Percentiles rank a stretch among this genome's conserved stretches.
Conservation (phyloP, 139 green algal genomes). For the Pleodorina starrii region DNA sequence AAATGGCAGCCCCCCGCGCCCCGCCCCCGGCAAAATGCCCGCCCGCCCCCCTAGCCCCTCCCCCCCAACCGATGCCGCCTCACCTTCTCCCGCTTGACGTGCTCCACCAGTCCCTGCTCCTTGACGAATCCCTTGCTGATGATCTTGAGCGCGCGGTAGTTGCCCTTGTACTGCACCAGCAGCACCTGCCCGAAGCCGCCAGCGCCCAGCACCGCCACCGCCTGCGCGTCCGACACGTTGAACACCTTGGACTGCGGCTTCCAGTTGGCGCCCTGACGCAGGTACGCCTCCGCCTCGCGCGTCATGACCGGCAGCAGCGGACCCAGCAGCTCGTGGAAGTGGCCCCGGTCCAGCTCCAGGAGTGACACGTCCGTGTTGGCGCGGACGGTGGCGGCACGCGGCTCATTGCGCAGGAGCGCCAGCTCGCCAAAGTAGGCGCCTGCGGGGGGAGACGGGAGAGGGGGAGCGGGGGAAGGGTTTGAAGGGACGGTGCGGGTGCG, state of each 20-base stretch:
- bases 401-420: conserved; percentile 84
- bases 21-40: too few species aligned
- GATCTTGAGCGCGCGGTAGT: conserved; percentile 84
- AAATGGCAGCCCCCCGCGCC: too few species aligned
- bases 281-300: conserved; percentile 53
- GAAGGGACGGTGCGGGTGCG: neutral
- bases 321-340: conserved; percentile 71
- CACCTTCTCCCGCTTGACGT: conserved; percentile 90
- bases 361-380: conserved; percentile 63
- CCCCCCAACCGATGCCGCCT: too few species aligned
- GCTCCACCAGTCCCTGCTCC: conserved; percentile 83
- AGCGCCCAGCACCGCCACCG: conserved; percentile 82
- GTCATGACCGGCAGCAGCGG: conserved; percentile 59
- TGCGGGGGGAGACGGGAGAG: neutral
- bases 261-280: conserved; percentile 27
- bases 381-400: conserved; percentile 86
- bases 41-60: too few species aligned
- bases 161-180: conserved; percentile 76
- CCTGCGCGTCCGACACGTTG: conserved; percentile 72
- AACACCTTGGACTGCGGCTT: conserved; percentile 44
- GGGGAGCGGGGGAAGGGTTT: neutral
- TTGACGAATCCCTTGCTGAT: conserved; percentile 89
- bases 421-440: conserved; percentile 93
- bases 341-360: conserved; percentile 73
- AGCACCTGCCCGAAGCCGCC: conserved; percentile 88